phyloP scores from a whole-genome alignment of 306 rosid genomes.

The Trifolium subterraneum region DNA sequence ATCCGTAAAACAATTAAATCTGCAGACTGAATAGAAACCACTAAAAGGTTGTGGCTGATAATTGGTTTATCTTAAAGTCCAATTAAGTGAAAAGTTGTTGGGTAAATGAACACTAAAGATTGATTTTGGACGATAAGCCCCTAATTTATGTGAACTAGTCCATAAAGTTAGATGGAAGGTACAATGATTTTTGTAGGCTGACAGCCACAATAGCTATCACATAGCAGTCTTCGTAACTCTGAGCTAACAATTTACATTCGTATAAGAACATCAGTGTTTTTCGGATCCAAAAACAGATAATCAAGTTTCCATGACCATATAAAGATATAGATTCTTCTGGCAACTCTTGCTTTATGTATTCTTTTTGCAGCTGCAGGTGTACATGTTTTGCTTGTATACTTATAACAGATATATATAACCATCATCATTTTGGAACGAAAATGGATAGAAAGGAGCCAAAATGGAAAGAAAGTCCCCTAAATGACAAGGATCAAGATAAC shows the following conservation, averaged over 20 bases:
- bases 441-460: background rate
- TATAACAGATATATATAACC: no score
- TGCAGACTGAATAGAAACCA: conserved; percentile 1
- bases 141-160: background rate
- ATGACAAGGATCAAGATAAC: conserved; percentile 30
- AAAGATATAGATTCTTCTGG: background rate
- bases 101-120: conserved; percentile 17
- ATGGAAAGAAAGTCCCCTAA: background rate
- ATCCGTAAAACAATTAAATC: background rate
- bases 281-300: background rate
- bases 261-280: conserved; percentile 1
- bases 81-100: conserved; percentile 7
- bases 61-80: conserved; percentile 8
- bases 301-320: background rate
- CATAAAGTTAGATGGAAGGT: background rate
- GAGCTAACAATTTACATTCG: background rate
- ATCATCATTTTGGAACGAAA: background rate
- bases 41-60: conserved; percentile 4
- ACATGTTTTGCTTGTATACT: background rate
- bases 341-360: background rate
- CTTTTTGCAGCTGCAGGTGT: background rate
- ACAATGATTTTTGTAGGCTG: background rate
- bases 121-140: conserved; percentile 1
- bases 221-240: conserved; percentile 14
- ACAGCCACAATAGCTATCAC: conserved; percentile 6